Percentiles rank a stretch among this genome's conserved stretches.
Evolutionary conservation across 805 yeast species (phyloP).

Genomic region (Alloascoidea africana): DNA sequence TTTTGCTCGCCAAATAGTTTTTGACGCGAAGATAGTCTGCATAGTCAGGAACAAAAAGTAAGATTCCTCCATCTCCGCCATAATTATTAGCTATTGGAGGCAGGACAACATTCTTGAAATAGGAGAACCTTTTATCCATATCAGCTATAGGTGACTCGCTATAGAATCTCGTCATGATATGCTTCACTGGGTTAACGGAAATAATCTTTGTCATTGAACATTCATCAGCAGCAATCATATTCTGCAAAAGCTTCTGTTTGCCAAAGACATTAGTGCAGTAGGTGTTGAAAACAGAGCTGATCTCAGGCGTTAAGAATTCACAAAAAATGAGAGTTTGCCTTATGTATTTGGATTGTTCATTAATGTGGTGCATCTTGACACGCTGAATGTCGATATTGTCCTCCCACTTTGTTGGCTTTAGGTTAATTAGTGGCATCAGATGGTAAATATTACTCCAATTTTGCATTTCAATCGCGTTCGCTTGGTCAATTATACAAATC

Average conservation of each 20-base stretch:
- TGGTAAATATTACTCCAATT: conserved; percentile 76
- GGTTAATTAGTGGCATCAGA: conserved; percentile 53
- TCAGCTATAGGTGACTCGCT: conserved; percentile 40
- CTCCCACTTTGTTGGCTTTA: conserved; percentile 59
- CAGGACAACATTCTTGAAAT: conserved; percentile 56
- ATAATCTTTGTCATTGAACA: conserved; percentile 56
- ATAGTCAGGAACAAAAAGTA: conserved; percentile 75
- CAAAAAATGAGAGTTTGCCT: conserved; percentile 70
- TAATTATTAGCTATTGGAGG: conserved; percentile 54
- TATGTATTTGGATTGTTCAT: conserved; percentile 57
- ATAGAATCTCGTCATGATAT: conserved; percentile 53
- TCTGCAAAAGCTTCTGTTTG: conserved; percentile 20
- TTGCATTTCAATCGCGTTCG: conserved; percentile 81
- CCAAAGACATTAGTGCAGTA: conserved; percentile 22
- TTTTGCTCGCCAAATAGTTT: conserved; percentile 44
- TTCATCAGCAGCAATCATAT: conserved; percentile 24
- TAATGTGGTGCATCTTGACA: conserved; percentile 83
- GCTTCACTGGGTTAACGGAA: conserved; percentile 28
- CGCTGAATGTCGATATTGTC: conserved; percentile 84
- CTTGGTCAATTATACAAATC: conserved; percentile 61
- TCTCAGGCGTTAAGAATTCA: conserved; percentile 68
- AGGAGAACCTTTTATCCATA: conserved; percentile 72
- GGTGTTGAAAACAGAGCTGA: conserved; percentile 39
- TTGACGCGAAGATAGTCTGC: conserved; percentile 73
- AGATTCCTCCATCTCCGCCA: conserved; percentile 72